Evolutionary conservation across 768 basidiomycete genomes (phyloP).

Genomic region (Myochromella boudieri): DNA sequence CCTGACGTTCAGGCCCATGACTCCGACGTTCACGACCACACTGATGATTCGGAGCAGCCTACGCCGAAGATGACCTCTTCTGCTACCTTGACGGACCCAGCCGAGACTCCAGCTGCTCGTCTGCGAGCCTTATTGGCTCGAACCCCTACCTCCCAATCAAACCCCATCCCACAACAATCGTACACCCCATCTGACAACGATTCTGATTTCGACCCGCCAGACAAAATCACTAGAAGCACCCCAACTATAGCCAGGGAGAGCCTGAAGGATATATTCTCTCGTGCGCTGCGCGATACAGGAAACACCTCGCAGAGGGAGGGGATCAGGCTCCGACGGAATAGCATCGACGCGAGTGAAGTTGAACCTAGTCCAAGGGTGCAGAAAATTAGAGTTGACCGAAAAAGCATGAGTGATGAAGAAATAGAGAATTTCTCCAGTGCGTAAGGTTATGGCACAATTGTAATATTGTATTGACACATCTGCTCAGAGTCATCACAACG

Average conservation of each 20-base stretch:
- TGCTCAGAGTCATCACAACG: conserved; percentile 22
- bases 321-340: conserved; percentile 48
- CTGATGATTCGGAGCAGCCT: conserved; percentile 37
- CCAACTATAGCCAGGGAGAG: conserved; percentile 56
- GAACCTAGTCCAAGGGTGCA: conserved; percentile 51
- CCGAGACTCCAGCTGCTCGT: conserved; percentile 56
- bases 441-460: conserved; percentile 18
- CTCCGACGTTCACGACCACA: conserved; percentile 25
- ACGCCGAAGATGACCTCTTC: conserved; percentile 36
- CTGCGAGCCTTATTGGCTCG: conserved; percentile 62
- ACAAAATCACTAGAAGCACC: conserved; percentile 28
- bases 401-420: conserved; percentile 71
- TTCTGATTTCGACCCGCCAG: conserved; percentile 57
- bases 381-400: conserved; percentile 49
- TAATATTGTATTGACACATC: conserved; percentile 10
- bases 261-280: conserved; percentile 66
- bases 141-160: conserved; percentile 39
- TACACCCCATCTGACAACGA: conserved; percentile 47
- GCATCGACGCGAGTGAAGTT: conserved; percentile 59
- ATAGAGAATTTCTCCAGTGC: conserved; percentile 51
- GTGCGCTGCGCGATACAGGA: conserved; percentile 61
- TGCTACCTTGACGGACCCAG: conserved; percentile 18
- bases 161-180: conserved; percentile 23
- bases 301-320: conserved; percentile 58
- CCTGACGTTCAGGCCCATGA: conserved; percentile 25